phyloP scores from a whole-genome alignment of 1,284 basidiomycete species.

The Pholiota adiposa region DNA sequence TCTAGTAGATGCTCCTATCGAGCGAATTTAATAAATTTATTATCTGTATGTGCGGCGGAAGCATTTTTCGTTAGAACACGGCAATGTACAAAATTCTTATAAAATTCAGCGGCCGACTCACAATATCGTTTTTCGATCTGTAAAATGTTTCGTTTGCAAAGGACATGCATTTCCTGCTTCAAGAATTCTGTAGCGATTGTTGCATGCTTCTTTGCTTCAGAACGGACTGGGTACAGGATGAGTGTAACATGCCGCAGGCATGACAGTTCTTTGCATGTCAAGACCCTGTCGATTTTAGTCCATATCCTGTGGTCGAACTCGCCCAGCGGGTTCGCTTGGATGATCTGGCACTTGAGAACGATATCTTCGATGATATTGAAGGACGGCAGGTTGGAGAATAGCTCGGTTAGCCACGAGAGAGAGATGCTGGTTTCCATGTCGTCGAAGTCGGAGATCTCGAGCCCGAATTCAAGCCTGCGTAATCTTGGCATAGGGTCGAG shows the following conservation, averaged over 20 bases:
- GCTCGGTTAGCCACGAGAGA: constrained; percentile 6
- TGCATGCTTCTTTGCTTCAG: neutral
- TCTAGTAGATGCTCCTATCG: too few relatives aligned
- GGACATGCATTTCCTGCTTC: constrained; percentile 1
- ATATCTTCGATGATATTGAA: constrained; percentile 6
- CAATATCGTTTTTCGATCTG: constrained; percentile 4
- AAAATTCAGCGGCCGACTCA: neutral
- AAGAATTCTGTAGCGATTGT: neutral
- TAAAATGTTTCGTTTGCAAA: constrained; percentile 3
- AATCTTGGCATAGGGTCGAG: constrained; percentile 5
- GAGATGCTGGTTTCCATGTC: constrained; percentile 3
- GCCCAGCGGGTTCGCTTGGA: constrained; percentile 8
- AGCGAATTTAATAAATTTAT: too few relatives aligned
- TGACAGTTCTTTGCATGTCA: constrained; percentile 5
- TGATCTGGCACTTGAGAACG: constrained; percentile 11
- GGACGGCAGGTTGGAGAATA: constrained; percentile 4
- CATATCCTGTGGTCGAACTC: constrained; percentile 12
- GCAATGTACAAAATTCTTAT: neutral
- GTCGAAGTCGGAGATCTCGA: constrained; percentile 13
- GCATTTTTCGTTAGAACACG: neutral
- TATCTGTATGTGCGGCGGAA: too few relatives aligned
- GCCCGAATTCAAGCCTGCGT: constrained; percentile 3
- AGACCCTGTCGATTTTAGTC: constrained; percentile 5
- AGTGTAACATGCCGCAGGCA: constrained; percentile 3
- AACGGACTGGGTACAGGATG: constrained; percentile 5